A percentile compares a stretch with the other conserved stretches of the same genome.
Evolutionary conservation across 2,329 filamentous ascomycete species (phyloP).

Genomic region (Fusarium nisikadoi): DNA sequence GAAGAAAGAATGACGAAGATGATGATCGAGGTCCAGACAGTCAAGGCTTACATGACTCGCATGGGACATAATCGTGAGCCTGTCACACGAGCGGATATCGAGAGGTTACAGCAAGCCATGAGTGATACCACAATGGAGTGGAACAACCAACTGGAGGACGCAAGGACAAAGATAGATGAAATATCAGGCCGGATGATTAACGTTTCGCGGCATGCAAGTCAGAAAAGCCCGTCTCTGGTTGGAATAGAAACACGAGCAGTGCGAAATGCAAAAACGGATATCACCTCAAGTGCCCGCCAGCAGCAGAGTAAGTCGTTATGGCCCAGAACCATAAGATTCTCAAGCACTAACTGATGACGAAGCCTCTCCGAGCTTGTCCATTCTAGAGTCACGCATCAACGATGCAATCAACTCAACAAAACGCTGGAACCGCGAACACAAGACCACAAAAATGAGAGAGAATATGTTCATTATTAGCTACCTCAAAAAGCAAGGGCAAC

Average conservation of each 20-base stretch:
- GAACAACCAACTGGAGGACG: conserved; percentile 37
- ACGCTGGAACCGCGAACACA: conserved; percentile 54
- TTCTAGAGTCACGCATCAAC: conserved; percentile 44
- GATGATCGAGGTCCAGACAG: conserved; percentile 47
- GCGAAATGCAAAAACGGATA: background rate
- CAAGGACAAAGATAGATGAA: conserved; percentile 39
- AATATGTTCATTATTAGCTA: conserved; percentile 48
- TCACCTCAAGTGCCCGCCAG: background rate
- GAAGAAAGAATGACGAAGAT: conserved; percentile 45
- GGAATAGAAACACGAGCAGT: conserved; percentile 27
- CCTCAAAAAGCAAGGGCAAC: conserved; percentile 50
- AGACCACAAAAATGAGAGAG: conserved; percentile 47
- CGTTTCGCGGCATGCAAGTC: conserved; percentile 33
- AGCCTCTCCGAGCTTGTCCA: background rate
- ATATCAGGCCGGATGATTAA: conserved; percentile 39
- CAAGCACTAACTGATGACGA: conserved; percentile 7
- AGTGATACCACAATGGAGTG: conserved; percentile 27
- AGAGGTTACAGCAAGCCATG: conserved; percentile 37
- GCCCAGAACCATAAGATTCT: background rate
- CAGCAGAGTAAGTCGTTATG: conserved; percentile 14
- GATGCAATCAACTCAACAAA: conserved; percentile 52
- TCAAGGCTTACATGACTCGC: conserved; percentile 43
- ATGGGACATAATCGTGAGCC: conserved; percentile 11
- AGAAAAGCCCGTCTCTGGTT: background rate
- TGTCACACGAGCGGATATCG: conserved; percentile 24